phyloP scores from a whole-genome alignment of 352 stramenopile species.

The Phytophthora nicotianae region DNA sequence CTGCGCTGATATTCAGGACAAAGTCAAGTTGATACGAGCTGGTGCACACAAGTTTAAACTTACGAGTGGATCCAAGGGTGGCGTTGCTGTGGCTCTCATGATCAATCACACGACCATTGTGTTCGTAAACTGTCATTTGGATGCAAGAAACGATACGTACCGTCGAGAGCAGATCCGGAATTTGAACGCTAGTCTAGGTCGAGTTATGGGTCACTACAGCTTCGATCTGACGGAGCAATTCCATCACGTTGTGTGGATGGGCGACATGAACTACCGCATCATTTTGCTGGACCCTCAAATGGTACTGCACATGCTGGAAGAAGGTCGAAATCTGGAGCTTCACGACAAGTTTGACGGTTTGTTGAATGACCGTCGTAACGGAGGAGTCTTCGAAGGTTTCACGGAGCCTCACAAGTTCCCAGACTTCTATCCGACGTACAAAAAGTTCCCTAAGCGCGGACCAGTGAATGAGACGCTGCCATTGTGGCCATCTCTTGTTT shows the following conservation, averaged over 20 bases:
- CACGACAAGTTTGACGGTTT: constrained; percentile 89
- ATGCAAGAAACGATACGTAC: constrained; percentile 79
- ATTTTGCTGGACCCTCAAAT: constrained; percentile 74
- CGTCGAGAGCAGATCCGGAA: constrained; percentile 85
- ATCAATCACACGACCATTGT: constrained; percentile 81
- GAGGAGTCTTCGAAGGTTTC: constrained; percentile 82
- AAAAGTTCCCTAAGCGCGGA: constrained; percentile 82
- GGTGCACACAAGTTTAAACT: constrained; percentile 85
- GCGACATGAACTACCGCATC: constrained; percentile 90
- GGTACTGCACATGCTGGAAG: constrained; percentile 82
- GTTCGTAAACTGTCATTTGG: constrained; percentile 88
- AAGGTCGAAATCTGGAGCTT: constrained; percentile 72
- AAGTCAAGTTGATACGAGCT: constrained; percentile 75
- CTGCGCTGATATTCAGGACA: constrained; percentile 50
- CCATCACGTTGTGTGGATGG: constrained; percentile 91
- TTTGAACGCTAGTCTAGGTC: constrained; percentile 76
- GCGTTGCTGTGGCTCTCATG: constrained; percentile 74
- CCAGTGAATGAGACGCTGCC: constrained; percentile 63
- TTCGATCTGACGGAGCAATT: constrained; percentile 89
- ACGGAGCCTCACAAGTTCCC: constrained; percentile 83
- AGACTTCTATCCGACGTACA: constrained; percentile 92
- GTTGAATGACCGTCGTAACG: constrained; percentile 75
- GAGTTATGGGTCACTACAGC: constrained; percentile 77
- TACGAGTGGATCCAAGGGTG: constrained; percentile 82
- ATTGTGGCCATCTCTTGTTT: constrained; percentile 78